Evolutionary conservation across 495 filamentous ascomycete species (phyloP), one percentile per base, ranked within the genome.

Genomic region (Collariella sp.): DNA sequence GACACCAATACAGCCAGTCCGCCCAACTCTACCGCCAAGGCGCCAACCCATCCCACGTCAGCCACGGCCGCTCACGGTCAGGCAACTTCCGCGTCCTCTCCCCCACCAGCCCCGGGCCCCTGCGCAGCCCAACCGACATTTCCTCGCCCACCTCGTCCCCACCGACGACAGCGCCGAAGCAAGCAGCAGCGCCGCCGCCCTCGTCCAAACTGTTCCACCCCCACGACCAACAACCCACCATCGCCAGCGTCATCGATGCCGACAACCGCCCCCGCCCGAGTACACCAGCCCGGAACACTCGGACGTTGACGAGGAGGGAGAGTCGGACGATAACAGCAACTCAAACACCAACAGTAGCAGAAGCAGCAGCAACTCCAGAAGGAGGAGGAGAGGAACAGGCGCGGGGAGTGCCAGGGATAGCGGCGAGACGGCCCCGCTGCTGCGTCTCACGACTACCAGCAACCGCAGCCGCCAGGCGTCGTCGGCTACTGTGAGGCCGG

Each of bases 91-190:
- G 86, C 50, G 73, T 86, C 44, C 72, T 81, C 10, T 79, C 82
- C 24, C 86, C 91, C 0, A 84, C 83, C 26, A 95, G 89, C 61
- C 94, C 93, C 3, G 93, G 94, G 0, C 93, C 93, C 2, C 76
- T 88, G 40, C 83, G 93, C 49, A 90, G 85, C 58, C 90, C 93
- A n/a, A 96, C 91, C 23, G 93, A 98, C 64, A 98, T 98, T 54
- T 96, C 90, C 82, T 98, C 23, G 89, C 93, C 10, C 78, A 80
- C 33, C 67, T 84, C 33, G 79, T 84, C 33, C 88, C 85, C 2
- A 75, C 87, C 44, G 87, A 90, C 54, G 84, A 87, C 63, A 71
- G 74, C 19, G 89, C 86, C n/a, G 89, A 93, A 67, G 80, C 80
- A 20, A 91, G 85, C 59, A 73, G 76, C 52, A 74, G 68, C 45